Evolutionary conservation across 2,329 filamentous ascomycete species (phyloP).

Genomic region (Beauveria sp.): DNA sequence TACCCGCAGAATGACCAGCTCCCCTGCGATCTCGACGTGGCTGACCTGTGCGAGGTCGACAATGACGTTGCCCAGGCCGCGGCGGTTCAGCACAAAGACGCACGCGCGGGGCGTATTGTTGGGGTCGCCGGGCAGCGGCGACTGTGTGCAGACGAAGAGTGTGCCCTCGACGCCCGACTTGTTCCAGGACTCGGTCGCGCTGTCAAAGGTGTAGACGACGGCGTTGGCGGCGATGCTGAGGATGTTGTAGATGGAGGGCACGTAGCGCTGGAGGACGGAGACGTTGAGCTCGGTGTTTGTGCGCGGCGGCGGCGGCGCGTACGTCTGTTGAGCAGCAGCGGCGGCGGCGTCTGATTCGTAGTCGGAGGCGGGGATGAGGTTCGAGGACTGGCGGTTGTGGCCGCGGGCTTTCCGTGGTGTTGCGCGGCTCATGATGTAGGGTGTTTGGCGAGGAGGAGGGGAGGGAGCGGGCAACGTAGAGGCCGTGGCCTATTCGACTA

Average conservation of each 20-base stretch:
- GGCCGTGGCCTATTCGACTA: background rate
- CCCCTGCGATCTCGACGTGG: conserved; percentile 55
- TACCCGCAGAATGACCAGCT: conserved; percentile 44
- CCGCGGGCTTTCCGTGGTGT: conserved; percentile 31
- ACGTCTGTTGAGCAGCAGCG: conserved; percentile 24
- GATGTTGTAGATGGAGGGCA: conserved; percentile 65
- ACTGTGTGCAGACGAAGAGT: conserved; percentile 73
- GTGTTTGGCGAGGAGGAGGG: background rate
- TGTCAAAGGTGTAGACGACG: conserved; percentile 74
- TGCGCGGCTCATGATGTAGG: conserved; percentile 33
- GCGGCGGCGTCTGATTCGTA: conserved; percentile 59
- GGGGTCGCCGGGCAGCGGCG: conserved; percentile 30
- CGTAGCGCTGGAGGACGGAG: conserved; percentile 72
- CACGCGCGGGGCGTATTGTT: conserved; percentile 36
- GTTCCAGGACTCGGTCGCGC: conserved; percentile 63
- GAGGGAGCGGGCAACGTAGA: background rate
- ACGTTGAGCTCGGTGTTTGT: conserved; percentile 85
- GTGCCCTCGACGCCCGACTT: conserved; percentile 81
- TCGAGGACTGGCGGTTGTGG: conserved; percentile 35
- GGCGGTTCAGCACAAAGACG: conserved; percentile 67
- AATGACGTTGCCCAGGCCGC: conserved; percentile 62
- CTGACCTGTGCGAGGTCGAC: conserved; percentile 53
- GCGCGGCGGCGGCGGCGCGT: conserved; percentile 46
- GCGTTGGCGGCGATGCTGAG: conserved; percentile 77
- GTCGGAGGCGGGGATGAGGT: conserved; percentile 41